Base-by-base conservation (phyloP, 371 early-diverging fungal species). In the Circinella minor region DNA sequence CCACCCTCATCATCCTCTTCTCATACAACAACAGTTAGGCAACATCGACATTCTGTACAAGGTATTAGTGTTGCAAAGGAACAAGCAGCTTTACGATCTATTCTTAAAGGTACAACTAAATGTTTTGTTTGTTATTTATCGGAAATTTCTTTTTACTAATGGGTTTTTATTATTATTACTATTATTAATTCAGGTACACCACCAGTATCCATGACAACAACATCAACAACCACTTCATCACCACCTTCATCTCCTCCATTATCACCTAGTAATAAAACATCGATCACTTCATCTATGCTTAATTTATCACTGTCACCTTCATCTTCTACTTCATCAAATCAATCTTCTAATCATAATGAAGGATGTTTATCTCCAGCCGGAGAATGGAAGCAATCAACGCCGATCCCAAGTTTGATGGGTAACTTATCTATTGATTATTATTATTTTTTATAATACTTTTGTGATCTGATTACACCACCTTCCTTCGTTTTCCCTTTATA, bases 341-440 rank as follows among this genome's bases (percentile, higher is more conserved):
- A 62, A 37, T 46, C 61, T n/a, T 51, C 51, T 5, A 51, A 27
- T 27, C 27, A 27, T 2, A 27, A n/a, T 7, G 51, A 55, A 43
- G 55, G 71, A 64, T 34, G 36, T 57, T n/a, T 51, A 15, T 51
- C 51, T 14, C 51, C 51, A 51, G 51, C 38, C 38, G 49, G 36
- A 20, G 72, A 75, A 36, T 75, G 72, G 75, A 71, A 70, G 63
- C 55, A 54, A 36, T 43, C 70, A 37, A 55, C 69, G n/a, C 57
- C 74, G 36, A 80, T 82, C 69, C 82, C 82, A 27, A 82, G 82
- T 63, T 65, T 82, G 39, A 82, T 78, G 78, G 82, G 80, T 82
- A 79, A 72, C 17, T 11, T 15, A 13, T 37, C 14, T 36, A 6
- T 18, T 27, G n/a, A n/a, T n/a, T n/a, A n/a, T n/a, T n/a, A n/a